Evolutionary conservation across 345 rosid genomes (phyloP).

Genomic region (Dipteronia dyeriana): DNA sequence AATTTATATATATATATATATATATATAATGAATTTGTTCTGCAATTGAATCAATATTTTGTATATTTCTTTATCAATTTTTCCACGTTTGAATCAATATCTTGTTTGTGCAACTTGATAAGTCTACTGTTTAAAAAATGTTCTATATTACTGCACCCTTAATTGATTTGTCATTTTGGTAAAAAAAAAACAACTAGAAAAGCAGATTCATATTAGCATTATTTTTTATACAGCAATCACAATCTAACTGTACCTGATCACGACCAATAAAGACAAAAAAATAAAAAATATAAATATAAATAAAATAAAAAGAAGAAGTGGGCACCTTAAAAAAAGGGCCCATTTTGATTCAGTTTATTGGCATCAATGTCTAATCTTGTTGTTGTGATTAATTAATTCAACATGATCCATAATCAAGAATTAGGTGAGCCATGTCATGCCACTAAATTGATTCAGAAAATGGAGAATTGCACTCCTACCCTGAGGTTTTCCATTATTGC

Average conservation of each 20-base stretch:
- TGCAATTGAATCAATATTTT: too few species aligned
- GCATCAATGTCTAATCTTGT: conserved; percentile 4
- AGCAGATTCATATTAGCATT: too few species aligned
- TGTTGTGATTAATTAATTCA: conserved; percentile 19
- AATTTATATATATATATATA: too few species aligned
- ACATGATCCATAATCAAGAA: conserved; percentile 1
- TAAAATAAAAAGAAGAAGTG: background rate
- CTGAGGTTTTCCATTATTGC: too few species aligned
- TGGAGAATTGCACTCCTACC: too few species aligned
- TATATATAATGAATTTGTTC: too few species aligned
- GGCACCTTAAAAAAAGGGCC: background rate
- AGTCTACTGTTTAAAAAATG: background rate
- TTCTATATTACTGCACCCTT: too few species aligned
- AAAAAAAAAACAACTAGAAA: too few species aligned
- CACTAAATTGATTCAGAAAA: background rate
- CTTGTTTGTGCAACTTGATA: background rate
- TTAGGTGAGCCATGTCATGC: conserved; percentile 12
- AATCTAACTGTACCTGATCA: background rate
- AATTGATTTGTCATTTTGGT: background rate
- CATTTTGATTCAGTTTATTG: background rate
- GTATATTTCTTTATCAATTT: too few species aligned
- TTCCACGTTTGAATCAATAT: too few species aligned
- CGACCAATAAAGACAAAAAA: background rate
- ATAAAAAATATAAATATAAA: too few species aligned
- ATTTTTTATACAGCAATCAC: background rate